Base-by-base conservation (phyloP, 108 stramenopile species). In the Cyclotella cryptica region DNA sequence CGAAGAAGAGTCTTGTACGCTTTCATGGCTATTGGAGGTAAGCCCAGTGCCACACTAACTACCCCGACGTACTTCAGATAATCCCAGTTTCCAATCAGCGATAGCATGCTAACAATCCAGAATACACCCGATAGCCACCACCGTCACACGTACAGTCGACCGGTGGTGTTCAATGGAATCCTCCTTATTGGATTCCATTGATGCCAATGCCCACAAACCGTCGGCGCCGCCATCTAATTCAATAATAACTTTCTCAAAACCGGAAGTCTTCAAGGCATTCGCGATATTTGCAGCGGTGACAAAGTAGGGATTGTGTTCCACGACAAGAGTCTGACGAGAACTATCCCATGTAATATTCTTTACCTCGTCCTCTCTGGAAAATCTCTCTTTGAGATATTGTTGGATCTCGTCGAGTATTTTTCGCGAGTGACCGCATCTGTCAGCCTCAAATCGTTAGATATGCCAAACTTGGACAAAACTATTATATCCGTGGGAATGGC, bases 1-100 rank as follows among this genome's bases (percentile, higher is more conserved):
- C 88, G 79, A 19, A 84, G 74, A 14, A 91, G 65, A 17, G 87
- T 87, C 27, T 53, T 54, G 3, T 65, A 82, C 21, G 90, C 89
- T 63, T 93, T 93, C 41, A 69, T 59, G 21, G 88, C 90, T 54
- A 93, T 90, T 13, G 81, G 72, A 24, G 88, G 88, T 11, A 93
- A 45, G 42, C 89, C 90, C 76, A 90, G 85, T 3, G 68, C 81
- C 28, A 91, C 86, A 27, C 86, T 82, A 2, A 85, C 24, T 0
- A 91, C 66, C 12, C 84, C 92, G 35, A 90, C 66, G 47, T 90
- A 90, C 62, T 90, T 80, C 29, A 93, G 72, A 45, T 89, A 81
- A 47, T 78, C 84, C 86, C 86, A 80, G 28, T 85, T 84, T 35
- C 86, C 91, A 42, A 90, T 85, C 47, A 80, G 84, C 0, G 81